phyloP scores from a whole-genome alignment of 2,329 filamentous ascomycete genomes.

The Grosmannia clavigera region DNA sequence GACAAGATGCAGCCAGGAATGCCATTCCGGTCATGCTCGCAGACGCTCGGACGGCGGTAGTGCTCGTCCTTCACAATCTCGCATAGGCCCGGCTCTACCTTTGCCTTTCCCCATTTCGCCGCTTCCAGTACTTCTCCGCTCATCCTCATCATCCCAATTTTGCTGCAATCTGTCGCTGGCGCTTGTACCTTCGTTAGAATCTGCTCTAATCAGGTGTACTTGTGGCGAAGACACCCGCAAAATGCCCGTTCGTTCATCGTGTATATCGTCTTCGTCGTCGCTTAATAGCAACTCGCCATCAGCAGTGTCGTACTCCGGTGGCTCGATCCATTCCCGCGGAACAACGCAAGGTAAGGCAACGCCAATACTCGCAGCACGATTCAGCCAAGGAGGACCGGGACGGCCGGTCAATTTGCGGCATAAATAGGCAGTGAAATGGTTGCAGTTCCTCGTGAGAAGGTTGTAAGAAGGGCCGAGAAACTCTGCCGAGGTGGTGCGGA shows the following conservation, averaged over 20 bases:
- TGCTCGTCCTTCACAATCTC: slow-evolving; percentile 37
- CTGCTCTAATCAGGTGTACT: slow-evolving; percentile 12
- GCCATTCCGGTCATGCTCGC: slow-evolving; percentile 17
- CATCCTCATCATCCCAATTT: slow-evolving; percentile 28
- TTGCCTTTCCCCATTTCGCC: slow-evolving; percentile 34
- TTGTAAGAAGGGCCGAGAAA: slow-evolving; percentile 72
- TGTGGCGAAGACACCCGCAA: slow-evolving; percentile 25
- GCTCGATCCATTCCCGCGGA: slow-evolving; percentile 68
- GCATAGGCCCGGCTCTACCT: slow-evolving; percentile 22
- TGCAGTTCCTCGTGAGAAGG: slow-evolving; percentile 73
- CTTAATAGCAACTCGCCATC: slow-evolving; percentile 53
- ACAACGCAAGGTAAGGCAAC: slow-evolving; percentile 72
- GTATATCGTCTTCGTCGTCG: slow-evolving; percentile 40
- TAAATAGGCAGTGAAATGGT: slow-evolving; percentile 72
- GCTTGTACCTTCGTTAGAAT: slow-evolving; percentile 4
- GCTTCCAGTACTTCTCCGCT: slow-evolving; percentile 24
- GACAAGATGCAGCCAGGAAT: neutral
- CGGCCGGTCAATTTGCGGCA: slow-evolving; percentile 61
- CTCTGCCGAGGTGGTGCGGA: slow-evolving; percentile 55
- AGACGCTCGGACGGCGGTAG: slow-evolving; percentile 43
- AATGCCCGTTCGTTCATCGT: slow-evolving; percentile 3
- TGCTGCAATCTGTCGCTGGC: slow-evolving; percentile 14
- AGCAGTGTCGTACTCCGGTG: slow-evolving; percentile 61
- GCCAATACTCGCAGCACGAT: slow-evolving; percentile 73
- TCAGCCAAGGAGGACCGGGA: slow-evolving; percentile 63